These are phyloP conservation scores for Pichia sp. DNA, from an alignment of 1,139 yeast species.

Conservation along the genomic window DNA sequence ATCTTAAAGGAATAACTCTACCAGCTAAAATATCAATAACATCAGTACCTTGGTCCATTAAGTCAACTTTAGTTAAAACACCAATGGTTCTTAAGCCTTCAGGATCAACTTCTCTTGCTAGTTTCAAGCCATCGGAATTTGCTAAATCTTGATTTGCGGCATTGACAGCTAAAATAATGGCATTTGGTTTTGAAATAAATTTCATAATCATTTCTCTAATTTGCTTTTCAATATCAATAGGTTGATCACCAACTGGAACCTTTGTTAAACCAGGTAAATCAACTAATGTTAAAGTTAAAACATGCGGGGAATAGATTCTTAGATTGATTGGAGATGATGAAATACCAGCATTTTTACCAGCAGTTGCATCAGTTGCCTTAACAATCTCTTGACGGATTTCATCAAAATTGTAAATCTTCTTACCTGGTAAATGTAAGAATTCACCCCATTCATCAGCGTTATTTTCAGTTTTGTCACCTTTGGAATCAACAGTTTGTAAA, in stretches of 20 bases:
- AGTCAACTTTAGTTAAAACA: slow-evolving; percentile 91
- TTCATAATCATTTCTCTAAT: slow-evolving; percentile 92
- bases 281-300: slow-evolving; percentile 87
- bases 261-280: slow-evolving; percentile 97
- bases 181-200: slow-evolving; percentile 92
- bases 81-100: slow-evolving; percentile 96
- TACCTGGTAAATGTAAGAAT: slow-evolving; percentile 85
- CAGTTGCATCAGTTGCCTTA: slow-evolving; percentile 86
- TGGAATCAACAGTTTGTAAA: slow-evolving; percentile 31
- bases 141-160: slow-evolving; percentile 98
- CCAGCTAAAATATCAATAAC: slow-evolving; percentile 96
- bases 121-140: slow-evolving; percentile 90
- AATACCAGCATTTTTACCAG: slow-evolving; percentile 90
- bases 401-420: slow-evolving; percentile 82
- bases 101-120: slow-evolving; percentile 97
- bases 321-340: slow-evolving; percentile 89
- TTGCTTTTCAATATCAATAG: slow-evolving; percentile 92
- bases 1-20: slow-evolving; percentile 87
- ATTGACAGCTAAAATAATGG: slow-evolving; percentile 89
- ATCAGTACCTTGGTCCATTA: slow-evolving; percentile 99
- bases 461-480: slow-evolving; percentile 56
- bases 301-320: slow-evolving; percentile 93
- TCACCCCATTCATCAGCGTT: slow-evolving; percentile 98
- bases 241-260: slow-evolving; percentile 99
- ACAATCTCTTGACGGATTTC: slow-evolving; percentile 89